Evolutionary conservation across 2,329 filamentous ascomycete genomes (phyloP), one percentile per base, ranked within the genome.

Genomic region (Cordyceps tenuipes): DNA sequence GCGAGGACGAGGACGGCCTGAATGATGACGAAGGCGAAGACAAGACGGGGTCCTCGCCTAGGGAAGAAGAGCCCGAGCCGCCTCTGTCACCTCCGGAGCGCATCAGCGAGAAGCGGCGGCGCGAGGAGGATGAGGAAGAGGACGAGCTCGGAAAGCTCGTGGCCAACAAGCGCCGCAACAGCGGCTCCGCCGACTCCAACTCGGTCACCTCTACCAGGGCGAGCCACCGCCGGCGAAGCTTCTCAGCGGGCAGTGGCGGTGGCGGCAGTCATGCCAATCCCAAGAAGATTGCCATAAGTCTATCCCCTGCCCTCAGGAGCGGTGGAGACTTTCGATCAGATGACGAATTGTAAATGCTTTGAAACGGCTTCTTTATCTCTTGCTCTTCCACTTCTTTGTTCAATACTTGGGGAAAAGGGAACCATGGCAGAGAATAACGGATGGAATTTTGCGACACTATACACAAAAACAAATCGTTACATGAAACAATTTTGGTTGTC

Each of bases 61-160:
- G 66, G 17, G 67, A 68, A 47, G 47, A 67, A n/a, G 67, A 68
- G 19, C 68, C 73, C 12, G 70, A 70, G 29, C 67, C 64, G 13
- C 63, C 71, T 58, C 73, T 70, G 46, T 69, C 67, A 52, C 87
- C 88, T 3, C 88, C 87, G 0, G 91, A 96, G 72, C 83, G 90
- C 58, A 75, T 96, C 19, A 88, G 91, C 0, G 90, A 96, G 71
- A 97, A 97, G 74, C 87, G 93, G 52, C 84, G 93, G 52, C 84
- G 94, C 66, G 92, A 96, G 70, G 93, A 97, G 61, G 91, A 96
- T 63, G 74, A 76, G n/a, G 93, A 97, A 50, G 92, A 96, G 60
- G 92, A 97, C 64, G 90, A 93, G 68, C 76, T 97, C n/a, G 86
- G 86, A 59, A 96, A 94, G 73, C 80, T 97, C 66, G 85, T 90